phyloP scores from a whole-genome alignment of 371 early-diverging fungal genomes.

The Syncephalastrum racemosum region DNA sequence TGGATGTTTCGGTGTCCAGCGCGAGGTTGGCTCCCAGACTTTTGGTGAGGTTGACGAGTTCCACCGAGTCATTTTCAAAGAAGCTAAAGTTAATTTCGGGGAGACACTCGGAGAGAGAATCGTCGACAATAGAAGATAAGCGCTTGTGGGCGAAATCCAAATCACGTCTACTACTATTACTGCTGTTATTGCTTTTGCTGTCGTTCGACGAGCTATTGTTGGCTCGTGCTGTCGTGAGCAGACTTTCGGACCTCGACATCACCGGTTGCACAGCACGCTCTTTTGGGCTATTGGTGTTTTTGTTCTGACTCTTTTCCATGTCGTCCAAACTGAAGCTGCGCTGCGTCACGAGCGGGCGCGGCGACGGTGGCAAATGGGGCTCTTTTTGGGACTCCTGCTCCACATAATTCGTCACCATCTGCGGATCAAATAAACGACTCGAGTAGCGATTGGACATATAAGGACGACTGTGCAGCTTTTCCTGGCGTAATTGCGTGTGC shows the following conservation, averaged over 20 bases:
- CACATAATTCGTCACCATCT: constrained; percentile 17
- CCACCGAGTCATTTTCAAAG: constrained; percentile 48
- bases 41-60: constrained; percentile 42
- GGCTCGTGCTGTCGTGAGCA: too few species aligned
- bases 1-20: constrained; percentile 16
- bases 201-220: too few species aligned
- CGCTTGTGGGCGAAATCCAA: too few species aligned
- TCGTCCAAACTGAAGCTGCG: too few species aligned
- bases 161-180: constrained; percentile 2
- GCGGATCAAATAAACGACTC: constrained; percentile 19
- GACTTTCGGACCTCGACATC: too few species aligned
- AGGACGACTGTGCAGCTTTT: constrained; percentile 4
- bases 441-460: constrained; percentile 19
- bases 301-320: neutral
- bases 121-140: too few species aligned
- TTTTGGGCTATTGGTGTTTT: neutral
- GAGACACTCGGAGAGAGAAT: constrained; percentile 1
- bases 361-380: neutral
- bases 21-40: constrained; percentile 34
- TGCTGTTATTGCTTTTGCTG: constrained; percentile 2
- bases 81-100: constrained; percentile 38
- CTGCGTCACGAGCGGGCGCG: neutral
- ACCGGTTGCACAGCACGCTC: too few species aligned
- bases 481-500: constrained; percentile 3
- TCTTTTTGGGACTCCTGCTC: constrained; percentile 8